Evolutionary conservation across 306 rosid species (phyloP), one percentile per base, ranked within the genome.

Genomic region (Cicer judaicum): DNA sequence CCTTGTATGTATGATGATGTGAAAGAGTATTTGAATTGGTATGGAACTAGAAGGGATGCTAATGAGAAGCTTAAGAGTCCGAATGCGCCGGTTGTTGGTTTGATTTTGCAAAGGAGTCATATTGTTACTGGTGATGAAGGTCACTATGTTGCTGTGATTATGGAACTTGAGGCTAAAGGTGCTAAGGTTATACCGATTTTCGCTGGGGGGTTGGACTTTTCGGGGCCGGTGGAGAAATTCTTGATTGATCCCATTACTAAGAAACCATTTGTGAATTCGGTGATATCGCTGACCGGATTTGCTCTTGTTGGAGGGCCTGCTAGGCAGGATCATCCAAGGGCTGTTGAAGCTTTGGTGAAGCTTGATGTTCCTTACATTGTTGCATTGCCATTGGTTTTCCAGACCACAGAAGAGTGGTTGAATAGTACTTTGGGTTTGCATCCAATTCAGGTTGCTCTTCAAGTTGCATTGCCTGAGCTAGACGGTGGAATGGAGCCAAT

Each of bases 401-500:
- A 95, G 77, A 95, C 99, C 16, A 95, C 99, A 10, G 99, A 95
- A 82, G 99, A 95, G 76, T 95, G 98, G 99, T 82, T 95, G 18
- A 95, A 92, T 43, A 95, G 99, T 68, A 92, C 98, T 62, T 68
- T 95, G 83, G 99, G 99, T 19, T 72, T 95, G 87, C 99, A 95
- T 78, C 99, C 99, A 16, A 92, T 95, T 72, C 99, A 95, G 88
- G 99, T 95, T 6, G 99, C 99, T 18, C 87, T 95, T 79, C 99
- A 95, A 80, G 98, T 95, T 76, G 99, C 99, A 50, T 89, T 95
- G 61, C 99, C 99, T 0, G 99, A 95, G 86, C 97, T 95, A 0
- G 99, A 92, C 81, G 99, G 99, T 67, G 99, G 98, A 70, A 95
- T 95, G 97, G 99, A 95, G 82, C 99, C 99, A 9, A 95, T 95